Evolutionary conservation across 2,329 filamentous ascomycete species (phyloP).

Genomic region (Macrophomina phaseolina): DNA sequence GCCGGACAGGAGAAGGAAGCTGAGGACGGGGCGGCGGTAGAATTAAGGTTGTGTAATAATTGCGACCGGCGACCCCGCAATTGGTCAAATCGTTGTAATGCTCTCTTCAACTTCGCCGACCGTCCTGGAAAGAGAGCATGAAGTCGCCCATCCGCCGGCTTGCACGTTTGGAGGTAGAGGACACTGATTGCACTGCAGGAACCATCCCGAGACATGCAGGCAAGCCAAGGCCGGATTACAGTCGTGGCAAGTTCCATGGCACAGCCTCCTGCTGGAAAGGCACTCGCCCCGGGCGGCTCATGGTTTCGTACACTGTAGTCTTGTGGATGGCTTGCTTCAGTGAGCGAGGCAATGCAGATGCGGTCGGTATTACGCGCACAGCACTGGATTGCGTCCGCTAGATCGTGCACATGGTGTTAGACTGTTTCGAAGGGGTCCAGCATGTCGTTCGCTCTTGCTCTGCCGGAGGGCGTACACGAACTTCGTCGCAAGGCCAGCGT

Average conservation of each 20-base stretch:
- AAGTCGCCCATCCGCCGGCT: too few species aligned
- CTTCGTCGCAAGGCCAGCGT: too few species aligned
- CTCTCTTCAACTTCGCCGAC: not conserved
- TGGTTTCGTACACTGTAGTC: too few species aligned
- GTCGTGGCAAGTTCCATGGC: not conserved
- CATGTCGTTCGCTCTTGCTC: too few species aligned
- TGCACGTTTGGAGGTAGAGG: not conserved
- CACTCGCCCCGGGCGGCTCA: too few species aligned
- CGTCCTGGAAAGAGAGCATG: not conserved
- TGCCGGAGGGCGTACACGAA: too few species aligned
- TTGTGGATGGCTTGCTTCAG: too few species aligned
- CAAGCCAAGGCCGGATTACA: not conserved
- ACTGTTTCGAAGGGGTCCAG: too few species aligned
- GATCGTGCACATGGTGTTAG: too few species aligned
- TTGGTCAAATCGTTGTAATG: not conserved
- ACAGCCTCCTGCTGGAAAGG: slow-evolving; percentile 1
- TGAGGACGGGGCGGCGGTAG: not conserved
- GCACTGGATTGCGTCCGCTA: too few species aligned
- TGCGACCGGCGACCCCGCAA: slow-evolving; percentile 12
- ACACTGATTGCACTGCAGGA: not conserved
- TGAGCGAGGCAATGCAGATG: too few species aligned
- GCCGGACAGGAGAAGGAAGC: not conserved
- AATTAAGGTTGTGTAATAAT: slow-evolving; percentile 17
- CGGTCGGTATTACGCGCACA: too few species aligned
- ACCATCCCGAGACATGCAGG: not conserved